Evolutionary conservation across 2,329 filamentous ascomycete genomes (phyloP), one percentile per base, ranked within the genome.

Genomic region (Fusarium pseudonygamai): DNA sequence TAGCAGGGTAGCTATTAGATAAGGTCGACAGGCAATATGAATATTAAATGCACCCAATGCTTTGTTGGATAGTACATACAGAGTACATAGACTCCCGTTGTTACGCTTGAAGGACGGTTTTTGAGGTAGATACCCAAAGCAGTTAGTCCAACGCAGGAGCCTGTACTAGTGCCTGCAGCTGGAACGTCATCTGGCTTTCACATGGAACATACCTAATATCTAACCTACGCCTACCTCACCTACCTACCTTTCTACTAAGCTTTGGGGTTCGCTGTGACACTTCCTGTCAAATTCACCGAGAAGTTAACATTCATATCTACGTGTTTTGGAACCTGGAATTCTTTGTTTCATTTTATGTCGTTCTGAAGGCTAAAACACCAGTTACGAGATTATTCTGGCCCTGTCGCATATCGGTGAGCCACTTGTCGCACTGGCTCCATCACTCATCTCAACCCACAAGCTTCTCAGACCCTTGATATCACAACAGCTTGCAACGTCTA

Each of bases 121-220:
- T 28, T 28, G 13, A 43, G 18, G 24, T 26, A 28, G 10, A 18
- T 28, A 40, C 43, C 46, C 18, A 40, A 64, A 43, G 16, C 30
- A 47, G 61, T 60, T 64, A 62, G 61, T 60, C 62, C 60, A 62
- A 64, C 53, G 40, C 53, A 40, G 42, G 42, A 39, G 18, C 46
- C 36, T 37, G 24, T 37, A 46, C 49, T 43, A 37, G 34, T 34
- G 40, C 15, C 26, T 34, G 39, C 14, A 61, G 40, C 26, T 62
- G 61, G 43, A 45, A 75, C 73, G 72, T 73, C 72, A 75, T 71
- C 40, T 59, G 30, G 56, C 62, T 73, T 64, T 75, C 74, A 76
- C 69, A 76, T 76, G 60, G 61, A 70, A 66, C 59, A 42, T 60
- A 32, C 16, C 16, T 50, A 24, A 50, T 34, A 36, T 40, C 12